Evolutionary conservation across 305 asterid species (phyloP), one percentile per base, ranked within the genome.

Genomic region (Galium porrigens): DNA sequence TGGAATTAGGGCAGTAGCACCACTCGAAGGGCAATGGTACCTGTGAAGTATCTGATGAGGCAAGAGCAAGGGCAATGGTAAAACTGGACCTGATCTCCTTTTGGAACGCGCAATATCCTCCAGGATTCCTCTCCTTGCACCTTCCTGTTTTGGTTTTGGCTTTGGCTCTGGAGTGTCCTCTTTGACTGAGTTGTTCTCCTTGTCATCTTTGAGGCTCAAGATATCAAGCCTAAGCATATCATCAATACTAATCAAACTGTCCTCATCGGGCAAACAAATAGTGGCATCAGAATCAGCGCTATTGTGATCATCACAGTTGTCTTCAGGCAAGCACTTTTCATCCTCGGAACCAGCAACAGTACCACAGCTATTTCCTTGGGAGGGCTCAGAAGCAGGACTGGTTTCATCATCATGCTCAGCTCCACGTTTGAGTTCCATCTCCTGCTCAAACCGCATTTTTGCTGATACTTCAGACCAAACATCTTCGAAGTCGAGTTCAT

Each of bases 391-490:
- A 20, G 3, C 12, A 29, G 57, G 66, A 20, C 72, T 62, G 30
- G 41, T 12, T 70, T 61, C 39, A 41, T 62, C 67, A 46, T 32
- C 48, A 41, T 41, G 25, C 64, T 18, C 71, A 59, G 65, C 33
- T 30, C 12, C 62, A 27, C 51, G 6, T 5, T 1, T 17, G 36
- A 61, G 69, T 39, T 62, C 66, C 73, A 73, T 39, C 41, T 63
- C 69, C 69, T 54, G 65, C 68, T 77, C 83, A 48, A 64, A 63
- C 64, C 66, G 79, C 64, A 82, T 41, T 34, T 65, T 70, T 64
- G 74, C 79, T 62, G 75, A 74, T 72, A 78, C 78, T 54, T 82
- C 84, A 18, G 63, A 64, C 87, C 82, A 82, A 22, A 70, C 67
- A 54, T 78, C 81, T 25, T 80, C 85, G 46, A 74, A 80, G 7